phyloP scores from a whole-genome alignment of 305 asterid genomes.

The Rubia occidens region DNA sequence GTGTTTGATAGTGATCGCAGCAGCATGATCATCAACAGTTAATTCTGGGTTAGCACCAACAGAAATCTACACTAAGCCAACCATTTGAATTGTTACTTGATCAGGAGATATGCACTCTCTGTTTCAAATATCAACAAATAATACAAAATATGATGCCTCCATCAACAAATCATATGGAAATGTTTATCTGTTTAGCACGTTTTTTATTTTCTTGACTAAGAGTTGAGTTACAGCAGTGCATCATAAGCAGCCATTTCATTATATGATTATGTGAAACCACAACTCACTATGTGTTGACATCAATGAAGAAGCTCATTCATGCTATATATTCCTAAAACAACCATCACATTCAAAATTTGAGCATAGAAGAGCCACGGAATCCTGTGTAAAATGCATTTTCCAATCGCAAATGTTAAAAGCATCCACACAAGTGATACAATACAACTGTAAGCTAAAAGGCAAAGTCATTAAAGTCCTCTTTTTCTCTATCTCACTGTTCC shows the following conservation, averaged over 20 bases:
- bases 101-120: conserved; percentile 62
- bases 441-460: background rate
- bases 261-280: background rate
- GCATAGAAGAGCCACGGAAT: background rate
- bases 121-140: conserved; percentile 3
- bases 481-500: background rate
- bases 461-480: background rate
- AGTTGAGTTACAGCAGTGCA: background rate
- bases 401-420: background rate
- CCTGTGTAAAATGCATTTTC: background rate
- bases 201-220: too few relatives aligned
- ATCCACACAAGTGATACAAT: background rate
- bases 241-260: background rate
- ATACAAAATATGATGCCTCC: background rate
- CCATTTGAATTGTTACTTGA: conserved; percentile 25
- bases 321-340: background rate
- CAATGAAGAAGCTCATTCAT: too few relatives aligned
- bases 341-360: too few relatives aligned
- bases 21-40: conserved; percentile 20
- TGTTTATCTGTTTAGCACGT: background rate
- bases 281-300: background rate
- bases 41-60: too few relatives aligned
- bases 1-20: conserved; percentile 59
- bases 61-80: too few relatives aligned
- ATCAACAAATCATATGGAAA: background rate